Base-by-base conservation (phyloP, 2,329 filamentous ascomycete genomes). In the Beauveria rudraprayagi region DNA sequence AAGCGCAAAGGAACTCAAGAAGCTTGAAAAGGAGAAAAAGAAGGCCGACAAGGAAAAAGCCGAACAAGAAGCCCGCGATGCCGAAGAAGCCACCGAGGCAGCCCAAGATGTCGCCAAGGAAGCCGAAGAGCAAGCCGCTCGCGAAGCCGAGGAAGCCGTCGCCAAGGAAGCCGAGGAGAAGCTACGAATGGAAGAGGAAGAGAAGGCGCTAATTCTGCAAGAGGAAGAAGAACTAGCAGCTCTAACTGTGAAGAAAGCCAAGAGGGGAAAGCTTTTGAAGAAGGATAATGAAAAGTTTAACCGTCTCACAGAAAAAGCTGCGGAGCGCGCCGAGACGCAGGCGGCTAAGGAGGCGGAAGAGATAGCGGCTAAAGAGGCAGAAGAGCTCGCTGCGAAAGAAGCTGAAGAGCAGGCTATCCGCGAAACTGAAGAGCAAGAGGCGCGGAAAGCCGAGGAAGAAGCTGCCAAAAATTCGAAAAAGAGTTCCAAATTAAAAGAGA, bases 1-100 rank as follows among this genome's bases (percentile, higher is more conserved):
- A 47, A 77, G 69, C 68, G 78, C 79, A 65, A 81, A 78, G 63
- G 80, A 82, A 66, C 74, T 78, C 19, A 77, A 79, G 66, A 80
- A 80, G 66, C 77, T 80, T 24, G 79, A 81, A 57, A 78, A 78
- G 67, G 74, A 78, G 65, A 78, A 76, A 34, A 77, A 77, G 66
- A 66, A 76, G 74, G 70, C 72, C 70, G 44, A 75, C 71, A 69
- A 71, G 63, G 69, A 73, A 70, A 63, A 66, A 44, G 64, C 67
- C 4, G 67, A 68, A 30, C 63, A 67, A 44, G 65, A 68, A 55
- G 66, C 63, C 26, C 65, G 66, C 51, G 69, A 70, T 37, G 67
- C 58, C 16, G 67, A 70, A 57, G 65, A 65, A 40, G 71, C 67
- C 41, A 71, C 67, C 24, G 66, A 75, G 74, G 70, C 71, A 70